Percentiles rank a stretch among this genome's conserved stretches.
These are phyloP conservation scores for Leccinellum luteum DNA, from an alignment of 768 basidiomycete genomes.

Conservation along the genomic window DNA sequence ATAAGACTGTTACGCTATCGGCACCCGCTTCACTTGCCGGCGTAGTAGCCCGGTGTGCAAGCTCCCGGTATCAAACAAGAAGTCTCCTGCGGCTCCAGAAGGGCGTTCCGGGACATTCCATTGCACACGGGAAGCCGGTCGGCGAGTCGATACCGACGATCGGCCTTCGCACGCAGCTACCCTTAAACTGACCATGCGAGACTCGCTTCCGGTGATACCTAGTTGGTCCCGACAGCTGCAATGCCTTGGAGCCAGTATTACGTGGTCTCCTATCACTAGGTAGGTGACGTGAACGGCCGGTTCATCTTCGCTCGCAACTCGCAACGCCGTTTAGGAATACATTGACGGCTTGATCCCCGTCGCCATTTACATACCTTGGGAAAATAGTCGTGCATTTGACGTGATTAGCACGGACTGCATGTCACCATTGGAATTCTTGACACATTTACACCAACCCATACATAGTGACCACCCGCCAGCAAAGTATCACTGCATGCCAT, in stretches of 20 bases:
- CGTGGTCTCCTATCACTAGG: slow-evolving; percentile 24
- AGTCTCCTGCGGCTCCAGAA: not conserved
- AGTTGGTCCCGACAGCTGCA: not conserved
- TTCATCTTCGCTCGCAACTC: not conserved
- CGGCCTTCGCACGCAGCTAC: not conserved
- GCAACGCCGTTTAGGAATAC: not conserved
- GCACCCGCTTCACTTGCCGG: not conserved
- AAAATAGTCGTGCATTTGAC: not conserved
- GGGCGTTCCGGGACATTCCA: not conserved
- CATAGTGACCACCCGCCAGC: slow-evolving; percentile 34
- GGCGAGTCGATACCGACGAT: slow-evolving; percentile 36
- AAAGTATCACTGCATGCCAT: slow-evolving; percentile 35
- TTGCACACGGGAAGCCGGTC: slow-evolving; percentile 51
- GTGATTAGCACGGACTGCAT: slow-evolving; percentile 9
- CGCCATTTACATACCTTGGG: not conserved
- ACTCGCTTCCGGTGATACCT: slow-evolving; percentile 11
- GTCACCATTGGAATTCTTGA: slow-evolving; percentile 38
- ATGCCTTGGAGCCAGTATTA: slow-evolving; percentile 24
- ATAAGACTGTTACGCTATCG: not conserved
- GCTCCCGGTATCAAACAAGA: not conserved
- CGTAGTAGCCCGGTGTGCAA: not conserved
- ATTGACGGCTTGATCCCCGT: not conserved
- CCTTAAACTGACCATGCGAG: slow-evolving; percentile 34
- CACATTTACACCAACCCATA: slow-evolving; percentile 40
- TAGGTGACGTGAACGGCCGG: slow-evolving; percentile 1